Percentiles rank a stretch among this genome's conserved stretches.
Evolutionary conservation across 2,329 filamentous ascomycete species (phyloP).

Genomic region (Aspergillus niger): DNA sequence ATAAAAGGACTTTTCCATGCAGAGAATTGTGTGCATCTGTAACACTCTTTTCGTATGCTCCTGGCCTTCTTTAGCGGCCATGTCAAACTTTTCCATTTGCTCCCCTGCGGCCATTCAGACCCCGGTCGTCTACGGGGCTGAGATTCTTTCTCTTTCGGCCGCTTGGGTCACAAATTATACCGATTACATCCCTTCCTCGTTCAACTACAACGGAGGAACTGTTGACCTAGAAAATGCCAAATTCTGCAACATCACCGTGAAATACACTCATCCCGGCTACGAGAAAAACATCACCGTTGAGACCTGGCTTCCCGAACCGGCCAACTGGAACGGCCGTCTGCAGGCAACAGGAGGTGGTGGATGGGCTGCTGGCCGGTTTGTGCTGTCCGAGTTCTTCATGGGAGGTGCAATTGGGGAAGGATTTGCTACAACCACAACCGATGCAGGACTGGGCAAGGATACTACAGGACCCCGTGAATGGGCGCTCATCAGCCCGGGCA

Average conservation of each 20-base stretch:
- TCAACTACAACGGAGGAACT: slow-evolving; percentile 15
- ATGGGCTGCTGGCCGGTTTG: slow-evolving; percentile 24
- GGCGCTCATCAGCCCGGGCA: slow-evolving; percentile 13
- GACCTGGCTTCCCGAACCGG: slow-evolving; percentile 36
- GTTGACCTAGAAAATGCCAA: slow-evolving; percentile 10
- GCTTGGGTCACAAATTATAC: slow-evolving; percentile 20
- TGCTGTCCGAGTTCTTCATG: slow-evolving; percentile 16
- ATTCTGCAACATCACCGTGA: slow-evolving; percentile 45
- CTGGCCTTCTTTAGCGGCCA: too few species aligned
- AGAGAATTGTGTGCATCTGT: too few species aligned
- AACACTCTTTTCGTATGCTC: too few species aligned
- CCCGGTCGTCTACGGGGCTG: slow-evolving; percentile 18
- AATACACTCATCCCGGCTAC: slow-evolving; percentile 42
- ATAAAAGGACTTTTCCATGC: too few species aligned
- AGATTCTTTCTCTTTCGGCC: slow-evolving; percentile 22
- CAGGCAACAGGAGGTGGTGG: slow-evolving; percentile 44
- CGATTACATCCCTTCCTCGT: neutral
- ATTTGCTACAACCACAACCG: slow-evolving; percentile 14
- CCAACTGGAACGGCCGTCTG: slow-evolving; percentile 42
- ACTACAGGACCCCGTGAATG: neutral
- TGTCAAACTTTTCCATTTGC: neutral
- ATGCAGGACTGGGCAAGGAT: slow-evolving; percentile 13
- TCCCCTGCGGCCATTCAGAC: slow-evolving; percentile 9
- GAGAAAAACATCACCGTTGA: slow-evolving; percentile 37
- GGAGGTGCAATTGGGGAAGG: slow-evolving; percentile 13